Percentiles rank a stretch among this genome's conserved stretches.
Evolutionary conservation across 768 basidiomycete genomes (phyloP).

Genomic region (Kwoniella botswanensis): DNA sequence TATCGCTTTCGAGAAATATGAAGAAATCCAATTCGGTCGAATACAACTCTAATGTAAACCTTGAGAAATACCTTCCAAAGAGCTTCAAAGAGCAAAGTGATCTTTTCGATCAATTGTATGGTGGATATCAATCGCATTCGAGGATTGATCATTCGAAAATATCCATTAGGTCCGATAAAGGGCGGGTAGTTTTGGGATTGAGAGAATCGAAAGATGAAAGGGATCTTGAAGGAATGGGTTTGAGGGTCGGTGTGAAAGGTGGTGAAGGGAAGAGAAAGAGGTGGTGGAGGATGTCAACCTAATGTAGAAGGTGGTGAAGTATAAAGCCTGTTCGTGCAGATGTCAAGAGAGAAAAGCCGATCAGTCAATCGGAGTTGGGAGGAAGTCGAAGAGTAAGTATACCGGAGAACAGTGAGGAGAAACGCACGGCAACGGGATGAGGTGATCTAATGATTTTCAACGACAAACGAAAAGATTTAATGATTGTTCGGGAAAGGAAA

Average conservation of each 20-base stretch:
- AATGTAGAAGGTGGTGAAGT: too few species aligned
- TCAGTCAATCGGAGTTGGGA: too few species aligned
- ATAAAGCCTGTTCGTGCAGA: too few species aligned
- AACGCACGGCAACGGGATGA: too few species aligned
- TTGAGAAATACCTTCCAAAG: constrained; percentile 35
- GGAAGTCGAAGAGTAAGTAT: too few species aligned
- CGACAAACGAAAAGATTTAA: background rate
- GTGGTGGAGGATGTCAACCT: constrained; percentile 27
- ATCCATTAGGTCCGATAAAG: constrained; percentile 32
- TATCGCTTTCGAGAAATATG: constrained; percentile 10
- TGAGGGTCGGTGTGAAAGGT: constrained; percentile 41
- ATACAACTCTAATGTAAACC: constrained; percentile 11
- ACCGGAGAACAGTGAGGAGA: too few species aligned
- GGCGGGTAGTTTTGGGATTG: constrained; percentile 44
- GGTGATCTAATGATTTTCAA: too few species aligned
- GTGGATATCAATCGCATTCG: constrained; percentile 30
- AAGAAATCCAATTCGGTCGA: constrained; percentile 24
- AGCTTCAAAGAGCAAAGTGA: constrained; percentile 34
- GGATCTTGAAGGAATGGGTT: constrained; percentile 29
- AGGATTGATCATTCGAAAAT: constrained; percentile 44
- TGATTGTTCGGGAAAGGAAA: too few species aligned
- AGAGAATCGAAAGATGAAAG: constrained; percentile 44
- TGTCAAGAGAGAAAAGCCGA: too few species aligned
- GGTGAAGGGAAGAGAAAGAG: constrained; percentile 42
- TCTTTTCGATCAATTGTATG: constrained; percentile 35